A percentile compares a stretch with the other conserved stretches of the same genome.
These are phyloP conservation scores for Vitis hybrid DNA, from an alignment of 177 flowering plant genomes.

Conservation along the genomic window DNA sequence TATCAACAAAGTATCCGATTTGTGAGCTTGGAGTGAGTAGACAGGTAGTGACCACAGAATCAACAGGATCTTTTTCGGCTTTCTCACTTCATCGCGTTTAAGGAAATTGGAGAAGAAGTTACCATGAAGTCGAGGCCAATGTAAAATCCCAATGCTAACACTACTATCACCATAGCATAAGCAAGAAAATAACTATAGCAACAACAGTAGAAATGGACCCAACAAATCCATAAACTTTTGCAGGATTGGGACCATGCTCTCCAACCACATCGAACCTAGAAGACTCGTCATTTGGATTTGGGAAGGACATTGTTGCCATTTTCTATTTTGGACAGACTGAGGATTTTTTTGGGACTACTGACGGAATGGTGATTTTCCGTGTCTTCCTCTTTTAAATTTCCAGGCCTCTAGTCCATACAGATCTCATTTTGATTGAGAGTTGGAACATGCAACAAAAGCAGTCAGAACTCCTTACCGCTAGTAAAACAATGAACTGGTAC, in stretches of 20 bases:
- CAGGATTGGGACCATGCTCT: slow-evolving; percentile 75
- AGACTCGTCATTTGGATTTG: slow-evolving; percentile 52
- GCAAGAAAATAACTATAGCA: slow-evolving; percentile 38
- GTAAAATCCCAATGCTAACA: slow-evolving; percentile 63
- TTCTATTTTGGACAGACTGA: slow-evolving; percentile 64
- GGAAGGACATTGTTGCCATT: slow-evolving; percentile 42
- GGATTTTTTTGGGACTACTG: slow-evolving; percentile 76
- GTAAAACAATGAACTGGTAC: no score
- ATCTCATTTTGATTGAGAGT: no score
- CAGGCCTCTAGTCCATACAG: no score
- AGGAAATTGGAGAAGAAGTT: slow-evolving; percentile 75
- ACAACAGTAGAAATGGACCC: slow-evolving; percentile 82
- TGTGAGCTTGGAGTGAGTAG: no score
- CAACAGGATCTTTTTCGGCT: no score
- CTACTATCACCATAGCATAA: slow-evolving; percentile 62
- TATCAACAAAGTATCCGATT: no score
- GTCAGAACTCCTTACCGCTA: no score
- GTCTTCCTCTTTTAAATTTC: no score
- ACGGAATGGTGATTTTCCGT: slow-evolving; percentile 25
- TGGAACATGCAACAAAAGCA: no score
- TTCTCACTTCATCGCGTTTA: slow-evolving; percentile 33
- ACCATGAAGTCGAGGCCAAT: slow-evolving; percentile 80
- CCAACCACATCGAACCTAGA: slow-evolving; percentile 56
- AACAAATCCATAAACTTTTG: slow-evolving; percentile 92
- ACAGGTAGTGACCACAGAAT: no score